Base-by-base conservation (phyloP, 2,329 filamentous ascomycete species). In the Cadophora sp. region DNA sequence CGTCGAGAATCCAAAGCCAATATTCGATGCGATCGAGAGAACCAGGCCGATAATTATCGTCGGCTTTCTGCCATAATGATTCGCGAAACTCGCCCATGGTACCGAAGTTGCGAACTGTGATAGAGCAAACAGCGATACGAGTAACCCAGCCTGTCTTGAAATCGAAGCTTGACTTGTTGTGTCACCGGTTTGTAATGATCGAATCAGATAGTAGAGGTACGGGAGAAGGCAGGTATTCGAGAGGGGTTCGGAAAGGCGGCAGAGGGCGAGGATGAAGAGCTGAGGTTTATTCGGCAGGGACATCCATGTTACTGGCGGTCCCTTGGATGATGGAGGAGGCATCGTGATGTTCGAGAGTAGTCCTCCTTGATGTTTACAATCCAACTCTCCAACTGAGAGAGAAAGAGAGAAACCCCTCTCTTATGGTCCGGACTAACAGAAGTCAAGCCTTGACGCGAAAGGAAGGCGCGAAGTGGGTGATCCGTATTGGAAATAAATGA, bases 91-190 rank as follows among this genome's bases (percentile, higher is more conserved):
- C 0, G 93, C 93, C 93, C 93, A 97, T 69, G 93, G 79, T 78
- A 97, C 89, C 2, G 92, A 92, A 0, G 93, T 97, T 26, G 92
- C 77, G 75, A 95, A 95, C 77, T 97, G 93, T 0, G 91, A 90
- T 0, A 90, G 90, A 0, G 92, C 94, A 76, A 97, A 97, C 34
- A 89, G 89, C 7, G 91, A 92, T 53, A 92, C 89, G 16, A 97
- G 82, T 1, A 97, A 81, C 40, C 93, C 93, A 0, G 92, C 91
- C 77, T 96, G 92, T 31, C 86, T 85, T 0, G 93, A 87, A 71
- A 97, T 90, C 85, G 78, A 26, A 80, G 83, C 2, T 83, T 83
- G 68, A 14, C 69, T 71, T 24, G 75, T 71, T 65, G 87, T 80
- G 34, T 72, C 58, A 6, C 73, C 66, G 4, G 74, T 68, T 26